Base-by-base conservation (phyloP, 2,329 filamentous ascomycete genomes). In the Aspergillus calidoustus region DNA sequence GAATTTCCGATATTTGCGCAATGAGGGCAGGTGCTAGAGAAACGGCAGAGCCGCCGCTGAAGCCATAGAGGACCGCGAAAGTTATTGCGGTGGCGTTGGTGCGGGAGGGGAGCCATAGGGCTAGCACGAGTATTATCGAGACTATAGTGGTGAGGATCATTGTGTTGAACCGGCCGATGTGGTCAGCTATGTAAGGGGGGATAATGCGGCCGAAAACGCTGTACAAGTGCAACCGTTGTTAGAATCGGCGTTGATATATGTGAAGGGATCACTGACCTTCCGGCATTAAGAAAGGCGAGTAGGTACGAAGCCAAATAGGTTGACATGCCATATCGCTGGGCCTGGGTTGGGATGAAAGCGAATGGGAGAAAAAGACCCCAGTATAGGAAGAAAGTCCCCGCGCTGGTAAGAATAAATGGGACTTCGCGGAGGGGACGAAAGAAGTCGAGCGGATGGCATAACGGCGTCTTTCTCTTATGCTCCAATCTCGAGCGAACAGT, bases 1-100 rank as follows among this genome's bases (percentile, higher is more conserved):
- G 81, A 43, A 91, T 84, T 50, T 91, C 88, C 1, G 86, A 88
- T 64, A 92, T 89, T 69, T 92, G 89, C 1, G 88, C 89, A 23
- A 93, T 80, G 15, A 90, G 78, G 0, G 65, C 83, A 0, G 90
- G 87, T 0, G 81, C 80, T 19, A 92, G 77, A 0, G 85, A 85
- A 41, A 90, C 84, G 68, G 88, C 90, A 2, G 86, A 85, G 13
- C 90, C 90, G 0, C 86, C 88, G 15, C 83, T 83, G 72, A 92
- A 91, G 19, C 89, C 90, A 66, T 90, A 92, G 7, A 91, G 75
- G n/a, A 84, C 80, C 13, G 84, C 82, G 72, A 91, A 92, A 41
- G 87, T 80, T 54, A 91, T 82, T 61, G 89, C 85, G 1, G 85
- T 82, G 0, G 83, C 82, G 9, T 87, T 84, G 43, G 79, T 79